Percentiles rank a stretch among this genome's conserved stretches.
phyloP scores from a whole-genome alignment of 352 stramenopile genomes.

The Globisporangium nagaii region DNA sequence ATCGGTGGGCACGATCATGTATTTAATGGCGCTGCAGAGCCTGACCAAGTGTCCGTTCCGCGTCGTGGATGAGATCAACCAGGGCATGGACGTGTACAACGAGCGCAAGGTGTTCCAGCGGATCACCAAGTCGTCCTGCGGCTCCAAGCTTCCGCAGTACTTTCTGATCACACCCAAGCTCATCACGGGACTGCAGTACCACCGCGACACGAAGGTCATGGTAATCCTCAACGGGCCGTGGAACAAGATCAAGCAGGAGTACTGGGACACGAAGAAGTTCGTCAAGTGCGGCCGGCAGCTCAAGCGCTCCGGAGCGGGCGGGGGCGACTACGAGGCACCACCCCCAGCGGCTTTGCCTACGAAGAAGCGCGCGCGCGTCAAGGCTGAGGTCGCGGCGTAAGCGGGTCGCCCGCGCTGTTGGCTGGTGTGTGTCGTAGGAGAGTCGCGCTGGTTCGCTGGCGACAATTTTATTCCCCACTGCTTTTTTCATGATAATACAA shows the following conservation, averaged over 20 bases:
- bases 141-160: slow-evolving; percentile 83
- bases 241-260: slow-evolving; percentile 73
- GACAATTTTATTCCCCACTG: background rate
- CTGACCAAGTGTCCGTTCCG: slow-evolving; percentile 85
- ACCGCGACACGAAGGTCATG: slow-evolving; percentile 85
- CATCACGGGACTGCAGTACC: slow-evolving; percentile 78
- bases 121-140: slow-evolving; percentile 84
- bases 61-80: slow-evolving; percentile 88
- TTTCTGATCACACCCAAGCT: slow-evolving; percentile 89
- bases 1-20: slow-evolving; percentile 89
- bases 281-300: slow-evolving; percentile 27
- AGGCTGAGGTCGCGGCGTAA: background rate
- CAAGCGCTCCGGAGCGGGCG: slow-evolving; percentile 17
- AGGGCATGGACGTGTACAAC: slow-evolving; percentile 89
- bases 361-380: slow-evolving; percentile 16
- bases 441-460: background rate
- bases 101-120: slow-evolving; percentile 87
- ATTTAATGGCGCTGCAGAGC: slow-evolving; percentile 86
- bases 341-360: background rate
- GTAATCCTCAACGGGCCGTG: slow-evolving; percentile 84
- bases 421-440: background rate
- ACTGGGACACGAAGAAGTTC: slow-evolving; percentile 64
- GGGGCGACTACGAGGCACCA: background rate
- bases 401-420: background rate
- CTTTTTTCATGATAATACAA: slow-evolving; percentile 2